phyloP scores from a whole-genome alignment of 2,329 filamentous ascomycete species.

The Pseudocercospora eumusae region DNA sequence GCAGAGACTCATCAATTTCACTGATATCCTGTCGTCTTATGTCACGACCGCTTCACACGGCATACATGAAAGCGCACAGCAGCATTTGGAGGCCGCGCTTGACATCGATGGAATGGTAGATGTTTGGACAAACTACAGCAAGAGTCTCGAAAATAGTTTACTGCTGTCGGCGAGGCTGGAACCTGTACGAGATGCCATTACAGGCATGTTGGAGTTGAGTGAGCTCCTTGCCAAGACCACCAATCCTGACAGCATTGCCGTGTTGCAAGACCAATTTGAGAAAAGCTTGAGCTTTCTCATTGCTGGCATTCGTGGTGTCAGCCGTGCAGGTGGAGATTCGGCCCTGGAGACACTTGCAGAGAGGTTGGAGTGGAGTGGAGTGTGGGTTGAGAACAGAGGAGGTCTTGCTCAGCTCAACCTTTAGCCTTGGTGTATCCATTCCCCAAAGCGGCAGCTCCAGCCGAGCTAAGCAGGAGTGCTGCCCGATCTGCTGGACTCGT shows the following conservation, averaged over 20 bases:
- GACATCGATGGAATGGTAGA: slow-evolving; percentile 81
- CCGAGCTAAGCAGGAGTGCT: background rate
- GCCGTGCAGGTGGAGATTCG: slow-evolving; percentile 69
- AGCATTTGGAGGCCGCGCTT: slow-evolving; percentile 59
- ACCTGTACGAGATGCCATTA: slow-evolving; percentile 70
- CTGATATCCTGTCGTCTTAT: slow-evolving; percentile 72
- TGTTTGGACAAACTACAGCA: slow-evolving; percentile 66
- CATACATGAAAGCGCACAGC: slow-evolving; percentile 58
- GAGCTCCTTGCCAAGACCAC: slow-evolving; percentile 45
- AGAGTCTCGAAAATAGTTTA: slow-evolving; percentile 65
- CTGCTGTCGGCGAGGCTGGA: slow-evolving; percentile 68
- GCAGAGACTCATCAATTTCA: slow-evolving; percentile 70
- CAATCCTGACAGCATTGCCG: slow-evolving; percentile 55
- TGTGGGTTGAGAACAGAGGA: slow-evolving; percentile 7
- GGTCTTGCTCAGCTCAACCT: background rate
- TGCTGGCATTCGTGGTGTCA: slow-evolving; percentile 71
- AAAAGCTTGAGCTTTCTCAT: slow-evolving; percentile 68
- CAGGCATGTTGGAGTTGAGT: slow-evolving; percentile 75
- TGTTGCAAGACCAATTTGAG: slow-evolving; percentile 63
- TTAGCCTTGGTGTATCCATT: background rate
- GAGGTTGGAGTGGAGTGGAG: slow-evolving; percentile 65
- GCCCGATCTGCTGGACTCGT: background rate
- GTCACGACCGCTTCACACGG: slow-evolving; percentile 69
- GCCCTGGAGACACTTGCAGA: slow-evolving; percentile 82
- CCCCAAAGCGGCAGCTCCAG: background rate